phyloP scores from a whole-genome alignment of 441 rosid species.

The Manihot esculenta region DNA sequence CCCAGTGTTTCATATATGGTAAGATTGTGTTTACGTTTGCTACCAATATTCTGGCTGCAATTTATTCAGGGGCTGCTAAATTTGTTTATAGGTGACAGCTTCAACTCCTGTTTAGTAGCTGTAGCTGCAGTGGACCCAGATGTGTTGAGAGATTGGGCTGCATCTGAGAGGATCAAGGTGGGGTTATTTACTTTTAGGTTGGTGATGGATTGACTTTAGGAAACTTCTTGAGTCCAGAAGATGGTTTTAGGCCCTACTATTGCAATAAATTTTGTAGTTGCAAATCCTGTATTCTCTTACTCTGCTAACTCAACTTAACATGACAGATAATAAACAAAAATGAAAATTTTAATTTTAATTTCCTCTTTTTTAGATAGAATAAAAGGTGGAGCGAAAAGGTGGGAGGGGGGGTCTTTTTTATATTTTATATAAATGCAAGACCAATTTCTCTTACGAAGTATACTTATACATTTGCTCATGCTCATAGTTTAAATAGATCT shows the following conservation, averaged over 20 bases:
- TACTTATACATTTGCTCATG: too few species aligned
- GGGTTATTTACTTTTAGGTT: conserved; percentile 4
- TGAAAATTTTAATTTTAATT: too few species aligned
- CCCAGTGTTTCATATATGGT: conserved; percentile 90
- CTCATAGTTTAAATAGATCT: too few species aligned
- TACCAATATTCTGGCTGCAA: conserved; percentile 16
- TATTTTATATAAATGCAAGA: too few species aligned
- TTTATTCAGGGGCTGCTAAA: conserved; percentile 19
- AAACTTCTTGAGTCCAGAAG: not conserved
- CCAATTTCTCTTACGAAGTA: too few species aligned
- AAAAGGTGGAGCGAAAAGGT: too few species aligned
- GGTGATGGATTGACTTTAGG: too few species aligned
- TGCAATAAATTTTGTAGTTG: not conserved
- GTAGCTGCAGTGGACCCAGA: conserved; percentile 86
- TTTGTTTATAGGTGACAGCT: conserved; percentile 76
- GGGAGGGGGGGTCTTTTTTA: too few species aligned
- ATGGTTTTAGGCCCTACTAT: not conserved
- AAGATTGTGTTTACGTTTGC: conserved; percentile 21
- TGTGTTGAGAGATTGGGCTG: conserved; percentile 78
- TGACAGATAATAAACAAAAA: too few species aligned
- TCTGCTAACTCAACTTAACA: not conserved
- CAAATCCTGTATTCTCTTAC: not conserved
- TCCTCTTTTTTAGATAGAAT: too few species aligned
- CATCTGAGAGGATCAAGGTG: conserved; percentile 77
- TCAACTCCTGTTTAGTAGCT: conserved; percentile 82